Evolutionary conservation across 441 rosid genomes (phyloP).

Genomic region (Populus hybrid): DNA sequence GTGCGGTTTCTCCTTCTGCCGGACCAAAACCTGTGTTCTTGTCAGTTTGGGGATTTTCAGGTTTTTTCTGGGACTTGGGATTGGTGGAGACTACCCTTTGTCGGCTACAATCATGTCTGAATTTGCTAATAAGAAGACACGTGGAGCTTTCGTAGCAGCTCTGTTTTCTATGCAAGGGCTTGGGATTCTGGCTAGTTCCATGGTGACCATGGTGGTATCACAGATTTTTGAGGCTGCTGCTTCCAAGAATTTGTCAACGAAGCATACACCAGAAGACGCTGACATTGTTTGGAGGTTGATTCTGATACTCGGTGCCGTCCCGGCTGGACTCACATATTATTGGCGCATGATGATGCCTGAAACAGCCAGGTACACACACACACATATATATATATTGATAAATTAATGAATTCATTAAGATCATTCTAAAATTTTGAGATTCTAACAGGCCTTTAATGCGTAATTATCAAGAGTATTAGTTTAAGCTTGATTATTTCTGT

Average conservation of each 20-base stretch:
- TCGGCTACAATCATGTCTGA: constrained; percentile 84
- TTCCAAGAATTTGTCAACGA: constrained; percentile 8
- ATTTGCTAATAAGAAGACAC: constrained; percentile 64
- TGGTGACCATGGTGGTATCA: constrained; percentile 48
- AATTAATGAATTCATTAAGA: neutral
- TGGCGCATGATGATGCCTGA: constrained; percentile 63
- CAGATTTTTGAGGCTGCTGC: constrained; percentile 27
- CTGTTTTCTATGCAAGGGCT: constrained; percentile 73
- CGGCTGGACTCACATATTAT: constrained; percentile 46
- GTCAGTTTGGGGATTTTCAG: constrained; percentile 45
- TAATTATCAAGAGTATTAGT: neutral
- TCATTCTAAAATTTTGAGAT: neutral
- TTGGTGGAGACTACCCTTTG: constrained; percentile 71
- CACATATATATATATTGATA: too few species aligned
- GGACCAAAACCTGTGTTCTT: constrained; percentile 39
- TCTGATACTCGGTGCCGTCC: constrained; percentile 48
- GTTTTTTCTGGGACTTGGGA: constrained; percentile 55
- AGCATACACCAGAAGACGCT: constrained; percentile 38
- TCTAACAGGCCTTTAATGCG: neutral
- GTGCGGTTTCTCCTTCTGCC: constrained; percentile 65
- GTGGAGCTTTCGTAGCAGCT: constrained; percentile 66
- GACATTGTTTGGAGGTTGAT: constrained; percentile 61
- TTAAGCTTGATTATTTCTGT: too few species aligned
- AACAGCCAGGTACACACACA: constrained; percentile 49
- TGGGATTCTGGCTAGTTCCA: constrained; percentile 55